Base-by-base conservation (phyloP, 371 early-diverging fungal genomes). In the Funneliformis caledonium region DNA sequence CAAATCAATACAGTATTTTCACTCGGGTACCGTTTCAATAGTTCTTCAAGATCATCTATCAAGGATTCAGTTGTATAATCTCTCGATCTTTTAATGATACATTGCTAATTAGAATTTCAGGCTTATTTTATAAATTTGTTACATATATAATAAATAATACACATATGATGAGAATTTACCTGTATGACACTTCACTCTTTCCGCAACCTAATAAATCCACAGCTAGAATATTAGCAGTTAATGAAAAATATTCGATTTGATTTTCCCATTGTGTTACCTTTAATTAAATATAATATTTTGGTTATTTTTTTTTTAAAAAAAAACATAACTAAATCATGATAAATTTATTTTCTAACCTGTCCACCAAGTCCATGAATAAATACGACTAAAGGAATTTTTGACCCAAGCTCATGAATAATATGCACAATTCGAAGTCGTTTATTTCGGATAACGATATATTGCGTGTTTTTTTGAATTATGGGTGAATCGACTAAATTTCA, bases 321-420 rank as follows among this genome's bases (percentile, higher is more conserved):
- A 75, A 14, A 68, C 61, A 74, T 56, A 74, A 72, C 50, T 52
- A 6, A 52, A 0, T 48, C 9, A 12, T 33, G 56, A 80, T 43
- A 59, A 73, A 72, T 37, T 74, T 56, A 67, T 72, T 33, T 69
- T 62, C 45, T 85, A 86, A 92, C 92, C 87, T 93, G 93, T 59
- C 91, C 93, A 33, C 93, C 93, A 45, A 93, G 82, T 12, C 93
- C 93, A 81, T 93, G 93, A 65, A 93, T 90, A 83, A 93, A 92
- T 8, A 93, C 89, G 43, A 93, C 81, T 14, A 92, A 79, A 12
- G 94, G 94, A 12, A 73, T 56, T 33, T 50, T 73, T 26, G 92
- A 90, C 3, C 92, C 93, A 11, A 92, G 83, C 72, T 88, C 90
- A 83, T 93, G 92, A 76, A 91, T 89, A 60, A 91, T 89, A 82